Evolutionary conservation across 148 eudicot species (phyloP).

Genomic region (Drosera capensis): DNA sequence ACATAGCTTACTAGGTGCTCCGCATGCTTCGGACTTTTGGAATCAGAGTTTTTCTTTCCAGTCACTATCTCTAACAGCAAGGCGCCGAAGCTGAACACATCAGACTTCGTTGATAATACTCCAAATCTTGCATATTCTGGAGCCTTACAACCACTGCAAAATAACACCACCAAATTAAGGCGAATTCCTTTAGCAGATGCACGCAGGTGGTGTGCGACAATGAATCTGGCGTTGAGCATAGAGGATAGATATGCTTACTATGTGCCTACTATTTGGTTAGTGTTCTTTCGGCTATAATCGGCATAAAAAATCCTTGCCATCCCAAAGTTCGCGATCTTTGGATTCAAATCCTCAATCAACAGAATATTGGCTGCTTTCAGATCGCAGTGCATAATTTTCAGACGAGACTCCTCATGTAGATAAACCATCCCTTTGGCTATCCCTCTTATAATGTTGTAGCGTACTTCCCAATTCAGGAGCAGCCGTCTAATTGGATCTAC

Average conservation of each 20-base stretch:
- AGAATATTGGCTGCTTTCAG: slow-evolving; percentile 20
- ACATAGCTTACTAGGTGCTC: slow-evolving; percentile 25
- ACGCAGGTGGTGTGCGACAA: no score
- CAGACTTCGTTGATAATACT: slow-evolving; percentile 26
- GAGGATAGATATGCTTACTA: slow-evolving; percentile 13
- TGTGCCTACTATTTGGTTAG: slow-evolving; percentile 20
- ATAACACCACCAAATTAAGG: neutral
- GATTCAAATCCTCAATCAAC: slow-evolving; percentile 15
- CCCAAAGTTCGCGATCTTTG: slow-evolving; percentile 31
- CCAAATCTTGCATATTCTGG: slow-evolving; percentile 37
- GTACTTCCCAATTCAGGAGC: slow-evolving; percentile 16
- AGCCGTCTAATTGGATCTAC: slow-evolving; percentile 11
- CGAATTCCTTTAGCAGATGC: neutral
- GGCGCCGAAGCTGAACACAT: slow-evolving; percentile 46
- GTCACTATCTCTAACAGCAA: slow-evolving; percentile 34
- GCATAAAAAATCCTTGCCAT: slow-evolving; percentile 16
- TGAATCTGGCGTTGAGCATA: neutral
- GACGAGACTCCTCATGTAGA: slow-evolving; percentile 22
- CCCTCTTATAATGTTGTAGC: slow-evolving; percentile 26
- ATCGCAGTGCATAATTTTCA: slow-evolving; percentile 23
- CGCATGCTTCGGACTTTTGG: slow-evolving; percentile 1
- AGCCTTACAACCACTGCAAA: slow-evolving; percentile 46
- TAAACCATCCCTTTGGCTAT: slow-evolving; percentile 29
- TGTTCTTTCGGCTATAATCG: slow-evolving; percentile 11
- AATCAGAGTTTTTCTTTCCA: slow-evolving; percentile 10